Percentiles rank a stretch among this genome's conserved stretches.
Evolutionary conservation across 2,329 filamentous ascomycete species (phyloP).

Genomic region (Knufia petricola): DNA sequence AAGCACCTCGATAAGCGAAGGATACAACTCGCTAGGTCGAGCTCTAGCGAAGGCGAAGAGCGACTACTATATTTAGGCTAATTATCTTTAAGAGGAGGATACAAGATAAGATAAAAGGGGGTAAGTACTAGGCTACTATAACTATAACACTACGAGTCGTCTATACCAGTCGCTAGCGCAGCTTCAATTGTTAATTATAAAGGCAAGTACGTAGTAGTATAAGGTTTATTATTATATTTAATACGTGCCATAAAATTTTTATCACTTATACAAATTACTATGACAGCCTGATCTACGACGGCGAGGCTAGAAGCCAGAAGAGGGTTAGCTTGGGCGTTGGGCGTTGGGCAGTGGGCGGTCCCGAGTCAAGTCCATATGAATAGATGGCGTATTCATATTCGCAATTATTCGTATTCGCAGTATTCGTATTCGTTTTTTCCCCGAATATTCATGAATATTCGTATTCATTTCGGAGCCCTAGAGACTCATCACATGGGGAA

Average conservation of each 20-base stretch:
- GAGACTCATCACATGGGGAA: too few species aligned
- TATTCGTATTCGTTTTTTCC: constrained; percentile 4
- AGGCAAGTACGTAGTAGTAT: too few species aligned
- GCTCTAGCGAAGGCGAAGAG: too few species aligned
- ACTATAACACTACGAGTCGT: background rate
- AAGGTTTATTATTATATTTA: background rate
- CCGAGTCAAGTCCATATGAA: background rate
- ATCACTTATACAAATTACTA: background rate
- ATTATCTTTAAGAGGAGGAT: background rate
- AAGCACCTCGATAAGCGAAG: too few species aligned
- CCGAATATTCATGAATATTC: constrained; percentile 4
- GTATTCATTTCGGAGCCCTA: constrained; percentile 2
- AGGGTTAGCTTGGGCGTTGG: background rate
- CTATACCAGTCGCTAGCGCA: too few species aligned
- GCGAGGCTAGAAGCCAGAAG: background rate
- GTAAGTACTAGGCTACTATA: background rate
- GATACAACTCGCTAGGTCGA: too few species aligned
- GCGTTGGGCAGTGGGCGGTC: background rate
- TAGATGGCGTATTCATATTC: constrained; percentile 1
- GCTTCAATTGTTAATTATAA: too few species aligned
- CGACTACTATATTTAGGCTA: too few species aligned
- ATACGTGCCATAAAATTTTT: background rate
- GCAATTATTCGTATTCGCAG: constrained; percentile 2
- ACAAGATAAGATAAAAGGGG: background rate
- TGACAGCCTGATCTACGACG: too few species aligned